A percentile compares a stretch with the other conserved stretches of the same genome.
These are phyloP conservation scores for Castanea mollissima DNA, from an alignment of 306 rosid species.

Conservation along the genomic window DNA sequence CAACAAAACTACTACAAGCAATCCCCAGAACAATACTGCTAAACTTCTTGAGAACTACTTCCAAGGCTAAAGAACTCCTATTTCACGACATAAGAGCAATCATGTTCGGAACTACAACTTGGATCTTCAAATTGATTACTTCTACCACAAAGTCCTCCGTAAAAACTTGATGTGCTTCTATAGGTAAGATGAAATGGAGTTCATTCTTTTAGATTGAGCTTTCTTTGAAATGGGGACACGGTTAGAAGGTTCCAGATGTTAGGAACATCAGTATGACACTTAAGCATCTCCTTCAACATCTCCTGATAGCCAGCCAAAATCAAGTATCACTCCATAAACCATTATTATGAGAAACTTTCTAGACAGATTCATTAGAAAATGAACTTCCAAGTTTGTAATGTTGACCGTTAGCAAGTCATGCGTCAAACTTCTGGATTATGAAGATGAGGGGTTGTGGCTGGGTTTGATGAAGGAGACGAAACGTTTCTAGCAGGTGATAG, in stretches of 20 bases:
- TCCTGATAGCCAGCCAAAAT: too few relatives aligned
- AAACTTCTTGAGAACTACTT: conserved; percentile 67
- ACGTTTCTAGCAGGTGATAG: too few relatives aligned
- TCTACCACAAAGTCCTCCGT: conserved; percentile 66
- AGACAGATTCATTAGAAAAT: too few relatives aligned
- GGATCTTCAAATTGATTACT: conserved; percentile 72
- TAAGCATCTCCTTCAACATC: too few relatives aligned
- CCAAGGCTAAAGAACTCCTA: conserved; percentile 59
- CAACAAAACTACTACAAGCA: conserved; percentile 73
- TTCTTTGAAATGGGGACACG: not conserved
- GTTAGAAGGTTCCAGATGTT: not conserved
- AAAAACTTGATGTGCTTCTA: conserved; percentile 34
- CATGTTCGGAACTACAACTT: conserved; percentile 78
- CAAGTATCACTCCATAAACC: too few relatives aligned
- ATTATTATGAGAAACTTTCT: too few relatives aligned
- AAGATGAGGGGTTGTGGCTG: too few relatives aligned
- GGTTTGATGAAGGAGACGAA: too few relatives aligned
- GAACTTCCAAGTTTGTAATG: too few relatives aligned
- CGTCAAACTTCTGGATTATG: too few relatives aligned
- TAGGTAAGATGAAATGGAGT: not conserved
- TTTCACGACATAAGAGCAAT: conserved; percentile 64
- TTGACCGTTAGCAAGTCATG: too few relatives aligned
- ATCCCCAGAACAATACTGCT: conserved; percentile 70
- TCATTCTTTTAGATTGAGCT: not conserved
- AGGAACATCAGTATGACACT: not conserved